A percentile compares a stretch with the other conserved stretches of the same genome.
phyloP scores from a whole-genome alignment of 2,329 filamentous ascomycete species.

The Calycina marina region DNA sequence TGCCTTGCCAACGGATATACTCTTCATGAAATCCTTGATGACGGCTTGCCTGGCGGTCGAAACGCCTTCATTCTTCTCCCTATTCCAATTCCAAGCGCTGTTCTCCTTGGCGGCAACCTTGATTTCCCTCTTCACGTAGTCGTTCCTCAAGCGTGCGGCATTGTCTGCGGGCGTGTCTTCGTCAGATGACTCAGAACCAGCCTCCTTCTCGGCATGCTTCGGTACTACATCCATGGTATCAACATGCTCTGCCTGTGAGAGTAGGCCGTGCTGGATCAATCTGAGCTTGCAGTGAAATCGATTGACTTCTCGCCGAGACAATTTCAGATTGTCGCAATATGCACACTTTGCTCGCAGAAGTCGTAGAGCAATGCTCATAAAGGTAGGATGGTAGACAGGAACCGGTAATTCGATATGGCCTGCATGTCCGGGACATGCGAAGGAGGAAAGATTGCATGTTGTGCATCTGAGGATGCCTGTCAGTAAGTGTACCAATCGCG shows the following conservation, averaged over 20 bases:
- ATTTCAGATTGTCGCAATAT: slow-evolving; percentile 78
- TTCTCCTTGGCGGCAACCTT: slow-evolving; percentile 33
- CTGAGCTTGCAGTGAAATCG: slow-evolving; percentile 72
- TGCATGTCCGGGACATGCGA: slow-evolving; percentile 78
- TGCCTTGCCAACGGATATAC: slow-evolving; percentile 52
- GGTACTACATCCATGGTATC: slow-evolving; percentile 21
- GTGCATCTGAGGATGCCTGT: slow-evolving; percentile 49
- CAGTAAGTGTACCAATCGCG: slow-evolving; percentile 5
- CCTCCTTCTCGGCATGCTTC: slow-evolving; percentile 10
- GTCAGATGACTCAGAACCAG: slow-evolving; percentile 15
- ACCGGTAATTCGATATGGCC: slow-evolving; percentile 92
- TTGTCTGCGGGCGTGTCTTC: slow-evolving; percentile 26
- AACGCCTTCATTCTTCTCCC: slow-evolving; percentile 67
- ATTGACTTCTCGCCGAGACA: slow-evolving; percentile 64
- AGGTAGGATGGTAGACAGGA: slow-evolving; percentile 90
- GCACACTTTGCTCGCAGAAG: slow-evolving; percentile 77
- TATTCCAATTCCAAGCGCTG: slow-evolving; percentile 26
- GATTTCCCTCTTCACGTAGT: slow-evolving; percentile 62
- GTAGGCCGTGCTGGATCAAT: slow-evolving; percentile 69
- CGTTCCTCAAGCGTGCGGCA: slow-evolving; percentile 40
- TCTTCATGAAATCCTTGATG: slow-evolving; percentile 67
- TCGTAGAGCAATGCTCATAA: slow-evolving; percentile 81
- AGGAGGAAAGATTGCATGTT: slow-evolving; percentile 75
- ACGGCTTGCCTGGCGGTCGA: slow-evolving; percentile 61
- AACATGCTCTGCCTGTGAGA: slow-evolving; percentile 48